Conservation (phyloP, 2,329 filamentous ascomycete species). For the Dactylellina haptotyla region DNA sequence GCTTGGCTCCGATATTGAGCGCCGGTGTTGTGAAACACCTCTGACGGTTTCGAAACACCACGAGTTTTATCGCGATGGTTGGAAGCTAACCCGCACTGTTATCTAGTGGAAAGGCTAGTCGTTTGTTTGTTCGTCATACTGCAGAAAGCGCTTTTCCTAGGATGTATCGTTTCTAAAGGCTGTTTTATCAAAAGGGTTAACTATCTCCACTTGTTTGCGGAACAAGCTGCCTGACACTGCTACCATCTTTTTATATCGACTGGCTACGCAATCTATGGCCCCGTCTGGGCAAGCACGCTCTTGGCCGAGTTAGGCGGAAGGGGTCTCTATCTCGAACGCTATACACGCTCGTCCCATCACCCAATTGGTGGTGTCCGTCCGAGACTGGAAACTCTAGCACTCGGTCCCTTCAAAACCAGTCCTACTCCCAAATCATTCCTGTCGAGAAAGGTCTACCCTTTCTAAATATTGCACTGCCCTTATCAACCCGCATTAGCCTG, state of each 20-base stretch:
- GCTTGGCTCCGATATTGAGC: constrained; percentile 30
- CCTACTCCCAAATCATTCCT: constrained; percentile 40
- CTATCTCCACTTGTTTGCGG: constrained; percentile 34
- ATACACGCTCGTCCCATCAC: constrained; percentile 9
- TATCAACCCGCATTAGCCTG: constrained; percentile 30
- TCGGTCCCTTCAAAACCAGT: constrained; percentile 38
- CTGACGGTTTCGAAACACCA: constrained; percentile 53
- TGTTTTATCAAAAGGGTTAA: constrained; percentile 29
- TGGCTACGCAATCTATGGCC: constrained; percentile 38
- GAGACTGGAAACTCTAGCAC: constrained; percentile 36
- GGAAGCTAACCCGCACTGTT: constrained; percentile 15
- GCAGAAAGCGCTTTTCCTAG: constrained; percentile 36
- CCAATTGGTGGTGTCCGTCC: constrained; percentile 31
- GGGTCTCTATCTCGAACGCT: constrained; percentile 50
- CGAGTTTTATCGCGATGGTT: constrained; percentile 42
- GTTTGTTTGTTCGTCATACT: constrained; percentile 1
- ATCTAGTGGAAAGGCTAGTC: constrained; percentile 8
- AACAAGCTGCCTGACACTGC: constrained; percentile 26
- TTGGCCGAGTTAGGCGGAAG: constrained; percentile 20
- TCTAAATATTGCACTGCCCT: constrained; percentile 48
- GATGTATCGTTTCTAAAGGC: constrained; percentile 9
- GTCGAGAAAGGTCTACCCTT: constrained; percentile 32
- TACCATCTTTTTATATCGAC: constrained; percentile 42
- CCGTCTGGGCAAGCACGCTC: constrained; percentile 12
- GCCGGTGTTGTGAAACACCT: constrained; percentile 46